Conservation (phyloP, 1,284 basidiomycete genomes). For the Paramarasmius palmivorus region DNA sequence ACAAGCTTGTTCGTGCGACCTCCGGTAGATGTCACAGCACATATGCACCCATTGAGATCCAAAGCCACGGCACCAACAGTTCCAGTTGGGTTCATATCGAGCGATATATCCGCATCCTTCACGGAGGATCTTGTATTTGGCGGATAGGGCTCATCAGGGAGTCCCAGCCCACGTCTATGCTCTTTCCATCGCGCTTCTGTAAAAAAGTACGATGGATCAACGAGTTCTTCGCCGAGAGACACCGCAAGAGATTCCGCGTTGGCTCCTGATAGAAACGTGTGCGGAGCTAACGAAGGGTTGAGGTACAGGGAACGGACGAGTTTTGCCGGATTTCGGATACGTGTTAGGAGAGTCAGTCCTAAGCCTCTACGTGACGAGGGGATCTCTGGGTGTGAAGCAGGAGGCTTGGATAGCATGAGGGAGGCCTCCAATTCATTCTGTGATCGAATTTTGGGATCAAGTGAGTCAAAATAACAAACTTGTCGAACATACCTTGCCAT, state of each 20-base stretch:
- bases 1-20: constrained; percentile 82
- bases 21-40: constrained; percentile 75
- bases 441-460: not conserved
- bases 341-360: constrained; percentile 66
- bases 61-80: constrained; percentile 85
- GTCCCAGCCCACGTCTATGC: constrained; percentile 67
- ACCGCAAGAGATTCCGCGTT: constrained; percentile 63
- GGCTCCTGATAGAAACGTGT: constrained; percentile 69
- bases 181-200: constrained; percentile 74
- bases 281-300: constrained; percentile 55
- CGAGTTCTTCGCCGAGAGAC: constrained; percentile 53
- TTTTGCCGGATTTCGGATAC: constrained; percentile 71
- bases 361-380: constrained; percentile 59
- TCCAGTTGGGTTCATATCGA: constrained; percentile 70
- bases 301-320: constrained; percentile 73
- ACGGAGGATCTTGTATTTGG: constrained; percentile 12
- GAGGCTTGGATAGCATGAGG: constrained; percentile 76
- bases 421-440: constrained; percentile 82
- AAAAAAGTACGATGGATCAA: constrained; percentile 76
- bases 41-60: constrained; percentile 72
- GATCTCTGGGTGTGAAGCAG: constrained; percentile 59
- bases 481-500: constrained; percentile 58
- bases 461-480: not conserved
- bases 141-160: constrained; percentile 59
- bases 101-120: constrained; percentile 26